A percentile compares a stretch with the other conserved stretches of the same genome.
Evolutionary conservation across 768 basidiomycete species (phyloP).

Genomic region (Russula olivacea): DNA sequence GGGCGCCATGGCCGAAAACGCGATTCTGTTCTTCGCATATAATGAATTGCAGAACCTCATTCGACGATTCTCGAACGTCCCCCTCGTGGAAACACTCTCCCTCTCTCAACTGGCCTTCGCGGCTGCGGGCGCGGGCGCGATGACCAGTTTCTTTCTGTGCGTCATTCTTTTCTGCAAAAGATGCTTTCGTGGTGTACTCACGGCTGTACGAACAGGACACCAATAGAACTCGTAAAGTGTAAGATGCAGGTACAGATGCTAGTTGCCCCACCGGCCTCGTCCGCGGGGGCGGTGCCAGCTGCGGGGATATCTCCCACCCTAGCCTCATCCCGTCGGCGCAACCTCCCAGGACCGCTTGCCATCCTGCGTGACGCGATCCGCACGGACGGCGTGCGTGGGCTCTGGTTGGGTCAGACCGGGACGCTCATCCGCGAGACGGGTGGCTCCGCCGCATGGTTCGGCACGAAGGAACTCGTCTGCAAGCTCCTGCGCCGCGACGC

Average conservation of each 20-base stretch:
- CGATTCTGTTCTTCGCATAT: slow-evolving; percentile 81
- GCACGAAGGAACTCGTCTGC: slow-evolving; percentile 75
- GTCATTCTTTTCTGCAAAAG: slow-evolving; percentile 30
- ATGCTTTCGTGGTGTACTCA: not conserved
- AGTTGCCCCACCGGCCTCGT: slow-evolving; percentile 30
- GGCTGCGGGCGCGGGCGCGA: slow-evolving; percentile 80
- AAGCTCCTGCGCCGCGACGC: slow-evolving; percentile 43
- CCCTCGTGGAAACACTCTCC: slow-evolving; percentile 41
- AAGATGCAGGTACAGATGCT: slow-evolving; percentile 98
- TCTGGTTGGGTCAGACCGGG: slow-evolving; percentile 97
- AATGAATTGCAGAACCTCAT: slow-evolving; percentile 64
- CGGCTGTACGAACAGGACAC: slow-evolving; percentile 50
- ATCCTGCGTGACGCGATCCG: slow-evolving; percentile 61
- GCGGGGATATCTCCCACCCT: slow-evolving; percentile 33
- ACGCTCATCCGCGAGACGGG: slow-evolving; percentile 92
- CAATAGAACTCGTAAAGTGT: slow-evolving; percentile 93
- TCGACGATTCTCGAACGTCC: slow-evolving; percentile 37
- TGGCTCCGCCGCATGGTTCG: slow-evolving; percentile 88
- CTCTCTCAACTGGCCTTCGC: slow-evolving; percentile 70
- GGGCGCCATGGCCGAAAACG: slow-evolving; percentile 92
- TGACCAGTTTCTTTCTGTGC: slow-evolving; percentile 83
- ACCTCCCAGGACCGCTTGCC: slow-evolving; percentile 66
- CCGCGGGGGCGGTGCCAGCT: slow-evolving; percentile 30
- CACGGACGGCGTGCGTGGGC: slow-evolving; percentile 65
- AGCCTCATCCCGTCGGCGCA: slow-evolving; percentile 20